Base-by-base conservation (phyloP, 495 filamentous ascomycete species). In the Aspergillus avenaceus region DNA sequence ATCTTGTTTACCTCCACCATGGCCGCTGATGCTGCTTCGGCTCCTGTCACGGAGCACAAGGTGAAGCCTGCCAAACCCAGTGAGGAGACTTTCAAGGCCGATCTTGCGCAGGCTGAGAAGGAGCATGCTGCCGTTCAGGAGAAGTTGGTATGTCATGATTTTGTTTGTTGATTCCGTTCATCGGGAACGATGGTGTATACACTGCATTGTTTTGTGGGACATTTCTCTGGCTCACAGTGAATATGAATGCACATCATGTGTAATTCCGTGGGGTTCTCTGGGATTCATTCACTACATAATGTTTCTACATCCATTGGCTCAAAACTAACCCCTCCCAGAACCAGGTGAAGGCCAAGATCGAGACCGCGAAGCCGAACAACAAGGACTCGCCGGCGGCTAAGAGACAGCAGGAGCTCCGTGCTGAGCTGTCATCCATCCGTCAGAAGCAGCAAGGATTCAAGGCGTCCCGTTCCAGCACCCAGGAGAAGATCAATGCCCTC, bases 361-460 rank as follows among this genome's bases (percentile, higher is more conserved):
- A 95, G 40, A 69, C 78, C 40, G 87, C 86, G 45, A 78, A 84
- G 53, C 85, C 86, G 24, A 84, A 85, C 67, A 90, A 88, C 66
- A 76, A 80, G 65, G 86, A 84, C 63, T 87, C 80, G 0, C 87
- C 90, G 3, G 65, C 75, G 23, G 82, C 76, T 49, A 88, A 91
- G 74, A 83, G 82, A 59, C 86, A 91, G 54, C 81, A 88, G 64
- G 89, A 96, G 60, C 84, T 97, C 40, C 84, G 85, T 54, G 67
- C 78, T 31, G 81, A 95, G 64, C 76, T 87, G 50, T 71, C 72
- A 47, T 59, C 73, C 31, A 95, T 99, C 67, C 82, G 84, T 21
- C 77, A 83, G 59, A 83, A 91, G 74, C 92, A 97, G 68, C 84
- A 82, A 45, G 83, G 77, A 19, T 88, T 88, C 73, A 98, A 97